Evolutionary conservation across 2,329 filamentous ascomycete species (phyloP), one percentile per base, ranked within the genome.

Genomic region (Aspergillus uvarum): DNA sequence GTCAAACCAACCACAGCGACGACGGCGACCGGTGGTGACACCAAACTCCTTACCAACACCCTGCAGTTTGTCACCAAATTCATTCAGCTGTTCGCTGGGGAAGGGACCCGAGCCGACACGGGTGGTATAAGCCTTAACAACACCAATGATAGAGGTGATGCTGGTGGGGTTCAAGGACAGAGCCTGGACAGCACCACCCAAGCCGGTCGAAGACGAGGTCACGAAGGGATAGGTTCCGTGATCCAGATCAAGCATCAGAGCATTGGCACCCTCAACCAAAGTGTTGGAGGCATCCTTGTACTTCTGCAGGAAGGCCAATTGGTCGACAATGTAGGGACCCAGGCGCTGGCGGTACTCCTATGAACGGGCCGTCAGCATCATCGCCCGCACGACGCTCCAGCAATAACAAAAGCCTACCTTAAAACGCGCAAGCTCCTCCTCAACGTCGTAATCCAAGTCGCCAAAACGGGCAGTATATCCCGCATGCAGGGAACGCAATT

Each of bases 51-150:
- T 79, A 50, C 85, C 85, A 35, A 84, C 73, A 49, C 72, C 68
- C 67, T 87, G 85, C 31, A 87, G 77, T 69, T 81, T 84, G 38
- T 86, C 82, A 64, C 85, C 85, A 29, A 77, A 68, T 54, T 80
- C 72, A 72, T 86, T 85, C 58, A 84, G 73, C 69, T 86, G 83
- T 70, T 88, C 86, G 11, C 83, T 85, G 2, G 86, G 86, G 76
- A 88, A 87, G 6, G 86, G 86, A 2, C 86, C 86, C 19, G 81
- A 83, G 65, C 79, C 80, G 32, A 85, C 83, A 52, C 83, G 82
- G 4, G 85, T 86, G 49, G 85, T 87, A 78, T 88, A 88, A 29
- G 86, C 85, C 71, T 88, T 88, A 50, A 87, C 82, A 2, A 88
- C 85, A 57, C 86, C 86, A 66, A 88, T 83, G 58, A 86, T 81